Base-by-base conservation (phyloP, 495 filamentous ascomycete genomes). In the Talaromyces ruber region DNA sequence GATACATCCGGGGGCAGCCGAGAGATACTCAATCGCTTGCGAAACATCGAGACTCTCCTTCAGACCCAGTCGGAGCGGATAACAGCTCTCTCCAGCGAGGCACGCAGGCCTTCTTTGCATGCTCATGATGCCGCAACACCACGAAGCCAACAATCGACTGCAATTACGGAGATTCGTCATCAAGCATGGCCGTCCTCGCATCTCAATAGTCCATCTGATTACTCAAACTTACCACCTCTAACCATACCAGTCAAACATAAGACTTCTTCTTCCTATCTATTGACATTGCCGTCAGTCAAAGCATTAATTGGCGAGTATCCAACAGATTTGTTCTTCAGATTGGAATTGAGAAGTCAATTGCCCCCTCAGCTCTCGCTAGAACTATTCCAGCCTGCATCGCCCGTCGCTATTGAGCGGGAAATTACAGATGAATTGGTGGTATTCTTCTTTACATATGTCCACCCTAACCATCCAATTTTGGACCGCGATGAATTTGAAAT, bases 401-500 rank as follows among this genome's bases (percentile, higher is more conserved):
- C 59, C 25, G 50, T 61, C 14, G 28, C 24, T 8, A 61, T 74
- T 47, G 62, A 73, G 45, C 45, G 61, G n/a, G 55, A 63, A 25
- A 64, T 50, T 12, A 58, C 71, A 56, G 64, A 70, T 45, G 47
- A 62, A 34, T 62, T 71, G 34, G 59, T 68, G 59, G 59, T 67
- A 3, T 70, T 62, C 25, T 74, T 73, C 58, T 74, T 74, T 30
- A 62, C 58, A 26, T 62, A 67, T 59, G 72, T 69, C 43, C 72
- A 74, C 47, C 69, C 71, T 26, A 65, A 74, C 39, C 67, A 68
- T 37, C 72, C 72, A 2, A 63, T 74, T 28, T 72, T 74, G 39
- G 64, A 70, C 21, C 65, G 62, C 30, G 63, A 60, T 21, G 66
- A 64, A 26, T 73, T 74, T 52, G 62, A 65, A 54, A 28, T 64